These are phyloP conservation scores for Cordyceps javanica DNA, from an alignment of 2,329 filamentous ascomycete species.

Conservation along the genomic window DNA sequence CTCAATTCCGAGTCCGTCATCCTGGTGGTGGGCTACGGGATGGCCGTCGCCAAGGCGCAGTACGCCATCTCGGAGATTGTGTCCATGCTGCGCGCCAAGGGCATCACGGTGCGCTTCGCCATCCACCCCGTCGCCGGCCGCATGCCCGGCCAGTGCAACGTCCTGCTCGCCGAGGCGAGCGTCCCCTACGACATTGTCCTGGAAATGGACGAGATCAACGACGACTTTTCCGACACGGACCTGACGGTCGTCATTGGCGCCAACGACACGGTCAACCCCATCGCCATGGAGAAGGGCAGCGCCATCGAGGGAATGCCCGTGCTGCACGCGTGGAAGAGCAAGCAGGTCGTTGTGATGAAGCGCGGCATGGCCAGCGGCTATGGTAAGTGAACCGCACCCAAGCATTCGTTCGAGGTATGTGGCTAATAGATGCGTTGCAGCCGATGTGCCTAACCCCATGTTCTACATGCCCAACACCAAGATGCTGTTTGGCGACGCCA, in stretches of 20 bases:
- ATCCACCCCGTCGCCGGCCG: slow-evolving; percentile 86
- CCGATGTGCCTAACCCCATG: slow-evolving; percentile 89
- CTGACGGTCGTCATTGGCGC: slow-evolving; percentile 84
- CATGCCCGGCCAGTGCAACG: slow-evolving; percentile 92
- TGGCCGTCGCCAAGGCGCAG: slow-evolving; percentile 91
- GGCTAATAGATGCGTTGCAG: slow-evolving; percentile 32
- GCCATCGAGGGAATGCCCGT: slow-evolving; percentile 91
- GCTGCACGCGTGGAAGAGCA: slow-evolving; percentile 88
- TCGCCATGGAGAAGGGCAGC: slow-evolving; percentile 75
- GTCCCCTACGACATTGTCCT: slow-evolving; percentile 90
- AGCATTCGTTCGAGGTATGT: not conserved
- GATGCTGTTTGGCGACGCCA: slow-evolving; percentile 91
- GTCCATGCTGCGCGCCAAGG: slow-evolving; percentile 62
- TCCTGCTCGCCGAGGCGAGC: slow-evolving; percentile 77
- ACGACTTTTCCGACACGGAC: slow-evolving; percentile 81
- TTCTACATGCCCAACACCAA: slow-evolving; percentile 85
- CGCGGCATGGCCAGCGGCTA: slow-evolving; percentile 83
- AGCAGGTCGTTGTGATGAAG: slow-evolving; percentile 92
- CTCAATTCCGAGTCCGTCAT: slow-evolving; percentile 77
- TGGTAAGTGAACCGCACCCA: too few relatives aligned
- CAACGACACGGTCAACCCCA: slow-evolving; percentile 89
- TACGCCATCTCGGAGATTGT: slow-evolving; percentile 85
- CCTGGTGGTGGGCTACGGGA: slow-evolving; percentile 86
- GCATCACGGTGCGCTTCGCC: slow-evolving; percentile 78
- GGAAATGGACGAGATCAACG: slow-evolving; percentile 96